These are phyloP conservation scores for Suillus luteus DNA, from an alignment of 768 basidiomycete species.

Conservation along the genomic window DNA sequence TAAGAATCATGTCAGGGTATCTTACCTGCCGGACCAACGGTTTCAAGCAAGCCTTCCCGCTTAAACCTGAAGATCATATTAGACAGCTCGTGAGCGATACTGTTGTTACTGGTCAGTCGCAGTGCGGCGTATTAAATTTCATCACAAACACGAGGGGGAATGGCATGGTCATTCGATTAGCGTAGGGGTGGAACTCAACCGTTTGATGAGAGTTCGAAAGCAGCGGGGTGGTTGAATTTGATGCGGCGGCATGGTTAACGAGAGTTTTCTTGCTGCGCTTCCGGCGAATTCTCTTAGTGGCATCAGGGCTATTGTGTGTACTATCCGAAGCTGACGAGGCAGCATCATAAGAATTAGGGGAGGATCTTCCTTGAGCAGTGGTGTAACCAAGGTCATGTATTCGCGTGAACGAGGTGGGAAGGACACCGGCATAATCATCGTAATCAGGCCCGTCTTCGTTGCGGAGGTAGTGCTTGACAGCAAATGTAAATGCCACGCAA, in stretches of 20 bases:
- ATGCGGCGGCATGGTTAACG: conserved; percentile 21
- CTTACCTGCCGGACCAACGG: conserved; percentile 84
- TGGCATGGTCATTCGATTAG: conserved; percentile 66
- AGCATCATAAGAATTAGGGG: conserved; percentile 44
- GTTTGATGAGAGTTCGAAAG: conserved; percentile 55
- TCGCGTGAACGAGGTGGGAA: conserved; percentile 62
- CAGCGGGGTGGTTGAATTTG: conserved; percentile 60
- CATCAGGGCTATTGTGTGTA: conserved; percentile 37
- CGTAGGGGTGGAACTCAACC: conserved; percentile 61
- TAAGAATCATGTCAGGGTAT: background rate
- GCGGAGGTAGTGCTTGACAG: conserved; percentile 80
- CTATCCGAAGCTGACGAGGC: conserved; percentile 37
- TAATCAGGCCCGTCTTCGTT: conserved; percentile 77
- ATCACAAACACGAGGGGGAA: conserved; percentile 74
- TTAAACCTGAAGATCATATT: conserved; percentile 71
- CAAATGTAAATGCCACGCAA: conserved; percentile 68
- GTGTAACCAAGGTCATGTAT: conserved; percentile 46
- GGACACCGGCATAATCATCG: conserved; percentile 64
- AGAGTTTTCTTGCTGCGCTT: conserved; percentile 67
- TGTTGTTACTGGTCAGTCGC: conserved; percentile 27
- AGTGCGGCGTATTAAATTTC: conserved; percentile 1
- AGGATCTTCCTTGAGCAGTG: conserved; percentile 33
- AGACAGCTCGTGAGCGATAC: conserved; percentile 82
- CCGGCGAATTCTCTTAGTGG: conserved; percentile 67
- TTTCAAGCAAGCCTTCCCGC: conserved; percentile 81